phyloP scores from a whole-genome alignment of 164 flowering plant genomes.

The Stephania yunnanensis region DNA sequence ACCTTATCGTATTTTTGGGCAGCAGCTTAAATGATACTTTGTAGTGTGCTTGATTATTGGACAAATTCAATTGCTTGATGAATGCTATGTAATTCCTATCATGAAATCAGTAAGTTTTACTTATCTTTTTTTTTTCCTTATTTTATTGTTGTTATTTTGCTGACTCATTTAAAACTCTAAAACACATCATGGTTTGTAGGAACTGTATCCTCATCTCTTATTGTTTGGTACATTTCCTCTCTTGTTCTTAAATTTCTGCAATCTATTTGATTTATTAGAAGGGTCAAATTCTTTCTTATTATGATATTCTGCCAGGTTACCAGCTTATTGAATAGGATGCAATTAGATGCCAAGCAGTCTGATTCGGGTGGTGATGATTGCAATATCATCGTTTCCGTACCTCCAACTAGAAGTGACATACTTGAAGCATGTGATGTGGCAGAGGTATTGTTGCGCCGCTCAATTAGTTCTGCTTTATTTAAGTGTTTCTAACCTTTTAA shows the following conservation, averaged over 20 bases:
- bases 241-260: background rate
- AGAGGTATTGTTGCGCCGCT: constrained; percentile 53
- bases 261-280: background rate
- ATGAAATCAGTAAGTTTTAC: background rate
- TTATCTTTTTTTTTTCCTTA: background rate
- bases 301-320: constrained; percentile 35
- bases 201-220: background rate
- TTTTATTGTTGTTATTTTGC: background rate
- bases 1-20: background rate
- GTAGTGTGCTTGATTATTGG: background rate
- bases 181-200: background rate
- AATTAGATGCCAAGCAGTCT: constrained; percentile 52
- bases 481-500: background rate
- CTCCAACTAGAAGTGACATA: constrained; percentile 94
- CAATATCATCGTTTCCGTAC: constrained; percentile 57
- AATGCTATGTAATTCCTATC: background rate
- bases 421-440: constrained; percentile 97
- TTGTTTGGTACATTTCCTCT: background rate
- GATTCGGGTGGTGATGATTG: constrained; percentile 30
- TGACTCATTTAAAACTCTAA: background rate
- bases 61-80: background rate
- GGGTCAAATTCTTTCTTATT: background rate
- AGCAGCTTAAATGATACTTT: background rate
- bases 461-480: constrained; percentile 1
- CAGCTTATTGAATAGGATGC: constrained; percentile 73